Base-by-base conservation (phyloP, 805 yeast genomes). In the Lipomyces kockii region DNA sequence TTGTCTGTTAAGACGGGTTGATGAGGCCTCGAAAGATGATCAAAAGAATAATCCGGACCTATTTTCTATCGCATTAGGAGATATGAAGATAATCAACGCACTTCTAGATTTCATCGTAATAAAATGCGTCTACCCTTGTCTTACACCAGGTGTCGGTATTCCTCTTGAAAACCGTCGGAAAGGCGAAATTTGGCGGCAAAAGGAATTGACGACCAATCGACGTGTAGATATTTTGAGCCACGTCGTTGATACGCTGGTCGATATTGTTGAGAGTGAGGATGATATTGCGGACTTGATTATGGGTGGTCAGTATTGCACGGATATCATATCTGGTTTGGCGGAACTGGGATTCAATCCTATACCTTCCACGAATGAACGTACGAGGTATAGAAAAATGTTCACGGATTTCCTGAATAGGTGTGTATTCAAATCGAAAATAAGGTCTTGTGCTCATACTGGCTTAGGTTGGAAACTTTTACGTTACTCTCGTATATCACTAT, bases 11-110 rank as follows among this genome's bases (percentile, higher is more conserved):
- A 39, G 12, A 3, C 54, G 58, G 22, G 43, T 71, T 9, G 67
- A 71, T 53, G 64, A 34, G 7, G 71, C 72, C 3, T 65, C 72
- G 6, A 29, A 56, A 14, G 59, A 55, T 32, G 70, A 68, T 55
- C 66, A 56, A 25, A 51, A 29, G 25, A 39, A 46, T 39, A 54
- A 63, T 7, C 72, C 74, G 1, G 75, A 74, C 29, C 62, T 79
- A 52, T 72, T 80, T 20, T 64, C 89, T 8, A 88, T 94, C 17
- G 91, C 98, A 0, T 81, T 94, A 9, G 92, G 91, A 73, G 98
- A 95, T 76, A 87, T 94, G 83, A 89, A 87, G 75, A 83, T 86
- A 3, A 84, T 95, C 64, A 88, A 89, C 46, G 84, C 82, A 27
- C 75, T 94, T 56, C 77, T 89, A 22, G 89, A 88, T 70, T 66